Base-by-base conservation (phyloP, 441 rosid species). In the Geranium incanum region DNA sequence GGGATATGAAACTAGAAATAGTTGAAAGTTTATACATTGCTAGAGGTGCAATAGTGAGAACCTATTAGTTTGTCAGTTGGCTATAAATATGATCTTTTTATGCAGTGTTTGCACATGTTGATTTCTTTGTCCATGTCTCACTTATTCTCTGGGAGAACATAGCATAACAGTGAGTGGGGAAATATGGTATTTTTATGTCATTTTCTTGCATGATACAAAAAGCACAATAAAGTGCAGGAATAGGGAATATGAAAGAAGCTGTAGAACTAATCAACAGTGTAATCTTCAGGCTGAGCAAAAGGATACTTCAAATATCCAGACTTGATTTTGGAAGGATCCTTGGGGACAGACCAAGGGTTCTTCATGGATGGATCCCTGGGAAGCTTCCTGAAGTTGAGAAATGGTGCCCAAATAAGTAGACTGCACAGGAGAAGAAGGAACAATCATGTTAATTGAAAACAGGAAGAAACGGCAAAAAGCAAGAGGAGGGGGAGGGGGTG, bases 291-390 rank as follows among this genome's bases (percentile, higher is more conserved):
- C 8, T 60, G 33, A 60, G 65, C 98, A 43, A 72, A 93, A 11
- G 98, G 98, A 72, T 76, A 91, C 72, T 87, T 89, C 71, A 76
- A 80, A 70, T 79, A 89, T 1, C 38, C 77, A 76, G 80, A 85
- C 75, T 85, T 88, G 41, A 89, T 76, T 63, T 72, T 18, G 3
- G 86, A 81, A 62, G 96, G 94, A 62, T 89, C 86, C 78, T 83
- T 82, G 18, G 97, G 97, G 37, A 55, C 74, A 28, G 89, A 87
- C 97, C 97, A 91, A n/a, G 98, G 98, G 69, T 89, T 75, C 84
- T 86, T 87, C 91, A 87, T 60, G 5, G 83, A 73, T 76, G 94
- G 94, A 81, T 92, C 96, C 69, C 97, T 75, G 9, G 98, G 98
- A 70, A 91, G 84, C 72, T 86, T 92, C 79, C 91, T 84, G 86